phyloP scores from a whole-genome alignment of 345 rosid species.

The Mallotus nudiflorus region DNA sequence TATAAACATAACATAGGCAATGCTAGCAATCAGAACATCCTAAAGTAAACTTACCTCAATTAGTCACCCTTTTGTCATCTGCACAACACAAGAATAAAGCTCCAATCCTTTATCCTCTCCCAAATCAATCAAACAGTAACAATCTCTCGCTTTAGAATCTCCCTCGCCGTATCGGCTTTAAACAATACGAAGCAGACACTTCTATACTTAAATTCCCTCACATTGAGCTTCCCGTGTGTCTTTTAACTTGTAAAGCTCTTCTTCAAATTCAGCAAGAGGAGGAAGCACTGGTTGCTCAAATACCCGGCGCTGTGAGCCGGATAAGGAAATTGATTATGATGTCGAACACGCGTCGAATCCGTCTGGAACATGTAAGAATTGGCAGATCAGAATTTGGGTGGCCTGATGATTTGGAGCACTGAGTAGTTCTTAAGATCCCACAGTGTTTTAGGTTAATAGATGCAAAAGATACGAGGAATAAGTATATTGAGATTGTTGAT shows the following conservation, averaged over 20 bases:
- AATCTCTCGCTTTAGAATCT: constrained; percentile 61
- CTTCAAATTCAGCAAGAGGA: constrained; percentile 68
- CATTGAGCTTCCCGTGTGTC: constrained; percentile 90
- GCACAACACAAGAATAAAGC: neutral
- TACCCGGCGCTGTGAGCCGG: constrained; percentile 65
- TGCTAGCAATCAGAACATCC: no score
- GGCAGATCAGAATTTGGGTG: constrained; percentile 79
- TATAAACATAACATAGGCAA: no score
- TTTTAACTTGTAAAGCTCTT: constrained; percentile 63
- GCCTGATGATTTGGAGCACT: constrained; percentile 89
- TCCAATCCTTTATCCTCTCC: constrained; percentile 49
- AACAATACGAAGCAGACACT: constrained; percentile 68
- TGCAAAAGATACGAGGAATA: constrained; percentile 70
- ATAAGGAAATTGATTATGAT: constrained; percentile 77
- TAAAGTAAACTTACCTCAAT: constrained; percentile 20
- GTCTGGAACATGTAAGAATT: constrained; percentile 80
- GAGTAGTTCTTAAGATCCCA: constrained; percentile 68
- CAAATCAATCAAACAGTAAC: constrained; percentile 64
- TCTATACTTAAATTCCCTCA: constrained; percentile 85
- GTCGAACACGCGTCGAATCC: constrained; percentile 69
- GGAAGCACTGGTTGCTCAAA: constrained; percentile 56
- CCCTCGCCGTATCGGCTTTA: constrained; percentile 69
- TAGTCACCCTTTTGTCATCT: neutral
- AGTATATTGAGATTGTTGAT: constrained; percentile 77
- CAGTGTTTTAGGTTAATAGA: constrained; percentile 63